Evolutionary conservation across 441 rosid genomes (phyloP), one percentile per base, ranked within the genome.

Genomic region (Hypseocharis bilobata): DNA sequence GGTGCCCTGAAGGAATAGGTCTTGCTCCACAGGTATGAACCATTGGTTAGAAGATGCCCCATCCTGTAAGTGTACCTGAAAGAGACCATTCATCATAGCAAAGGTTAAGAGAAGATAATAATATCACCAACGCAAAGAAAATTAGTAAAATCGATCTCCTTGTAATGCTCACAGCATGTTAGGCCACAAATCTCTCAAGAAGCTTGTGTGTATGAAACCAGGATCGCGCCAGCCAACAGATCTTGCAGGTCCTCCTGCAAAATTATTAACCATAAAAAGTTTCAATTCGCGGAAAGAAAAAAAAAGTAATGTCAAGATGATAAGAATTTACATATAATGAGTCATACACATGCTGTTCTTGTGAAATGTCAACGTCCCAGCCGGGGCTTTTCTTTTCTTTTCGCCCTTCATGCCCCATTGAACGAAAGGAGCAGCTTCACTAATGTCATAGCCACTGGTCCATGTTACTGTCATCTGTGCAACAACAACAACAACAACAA

Each of bases 171-270:
- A 62, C 83, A 92, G 96, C 63, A 10, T 63, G 72, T 92, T 92
- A 29, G 96, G 98, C 96, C 96, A 92, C 49, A 92, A 81, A 66
- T 92, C 74, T 78, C 85, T 88, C 78, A 92, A 61, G 80, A 88
- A 92, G 80, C 93, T 69, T 4, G 96, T 89, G 75, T 92, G 98
- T 47, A 85, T 84, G 78, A 85, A 89, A 70, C 96, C 98, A 13
- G 96, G 96, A 76, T 89, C 96, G 49, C 96, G 93, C 98, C 98
- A 92, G 11, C 96, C 98, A 72, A 88, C 90, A 0, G 87, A 77
- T 57, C 96, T 76, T 44, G 98, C 98, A 36, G 98, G 96, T 64
- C 81, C 58, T 74, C 96, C 98, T 92, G 74, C 56, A 71, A 66
- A 63, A 16, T n/a, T n/a, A n/a, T n/a, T n/a, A n/a, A n/a, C n/a